Evolutionary conservation across 176 grass and related monocot species (phyloP), one percentile per base, ranked within the genome.

Genomic region (Avena sativa): DNA sequence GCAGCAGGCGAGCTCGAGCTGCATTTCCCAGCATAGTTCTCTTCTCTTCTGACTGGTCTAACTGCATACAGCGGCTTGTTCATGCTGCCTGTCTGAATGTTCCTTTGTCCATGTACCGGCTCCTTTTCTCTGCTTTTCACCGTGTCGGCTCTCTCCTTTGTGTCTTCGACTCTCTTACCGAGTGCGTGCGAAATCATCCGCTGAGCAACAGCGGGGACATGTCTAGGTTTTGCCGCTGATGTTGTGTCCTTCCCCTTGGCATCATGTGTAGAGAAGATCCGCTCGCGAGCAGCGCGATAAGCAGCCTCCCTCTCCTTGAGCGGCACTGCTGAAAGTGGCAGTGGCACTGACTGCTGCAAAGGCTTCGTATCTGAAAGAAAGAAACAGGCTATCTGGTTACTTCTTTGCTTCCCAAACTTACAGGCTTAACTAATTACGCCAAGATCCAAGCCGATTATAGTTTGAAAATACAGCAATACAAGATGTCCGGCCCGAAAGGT

Each of bases 151-250:
- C 74, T 88, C 71, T 71, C 71, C 70, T 32, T 82, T 30, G 47
- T 44, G 71, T 85, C 80, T 71, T 76, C 58, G 63, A 94, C 86
- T 82, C 83, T 98, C 72, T 89, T 89, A 68, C 97, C 94, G 47
- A 98, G 97, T 36, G 97, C 97, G 56, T 98, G 97, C 11, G 94
- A 92, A 11, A 98, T 98, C 97, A 98, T 98, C 51, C 97, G 84
- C 71, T 82, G 87, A 88, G 94, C 97, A 67, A 93, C 94, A n/a
- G 81, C 81, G 49, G 93, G 93, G 62, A 92, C 88, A 70, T 86
- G 89, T 51, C 90, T 86, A 51, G 84, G 67, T 85, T 89, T 98
- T 21, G 53, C 64, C 9, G 17, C 67, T 79, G 43, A 57, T 13
- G 25, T 76, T 13, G 25, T 76, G 76, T 87, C 82, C 63, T 79